These are phyloP conservation scores for Platanus orientalis DNA, from an alignment of 164 flowering plant genomes.

Conservation along the genomic window DNA sequence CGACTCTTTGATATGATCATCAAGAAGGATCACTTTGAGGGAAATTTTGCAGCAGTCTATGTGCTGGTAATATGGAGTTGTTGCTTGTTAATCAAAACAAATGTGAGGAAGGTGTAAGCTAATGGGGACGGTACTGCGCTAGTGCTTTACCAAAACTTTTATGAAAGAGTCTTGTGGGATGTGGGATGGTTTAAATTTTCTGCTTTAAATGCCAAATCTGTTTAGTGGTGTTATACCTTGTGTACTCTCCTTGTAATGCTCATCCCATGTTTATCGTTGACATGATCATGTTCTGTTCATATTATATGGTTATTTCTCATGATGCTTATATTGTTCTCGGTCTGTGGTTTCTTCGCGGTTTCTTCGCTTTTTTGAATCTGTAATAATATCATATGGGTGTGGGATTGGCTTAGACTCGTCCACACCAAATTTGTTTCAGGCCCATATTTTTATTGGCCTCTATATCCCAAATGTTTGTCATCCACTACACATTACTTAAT, in stretches of 20 bases:
- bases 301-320: no score
- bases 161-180: no score
- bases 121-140: not conserved
- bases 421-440: no score
- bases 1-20: not conserved
- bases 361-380: no score
- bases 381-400: no score
- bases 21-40: not conserved
- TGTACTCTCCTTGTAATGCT: not conserved
- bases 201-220: not conserved
- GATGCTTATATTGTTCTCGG: no score
- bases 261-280: not conserved
- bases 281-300: no score
- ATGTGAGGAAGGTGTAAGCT: not conserved
- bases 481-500: no score
- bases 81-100: not conserved
- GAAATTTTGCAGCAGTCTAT: not conserved
- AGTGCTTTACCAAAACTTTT: not conserved
- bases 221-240: not conserved
- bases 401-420: no score
- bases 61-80: not conserved
- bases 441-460: no score
- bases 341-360: no score
- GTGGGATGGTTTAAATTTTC: not conserved
- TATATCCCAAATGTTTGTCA: no score